Base-by-base conservation (phyloP, 345 rosid species). In the Hibiscus tridactylites region DNA sequence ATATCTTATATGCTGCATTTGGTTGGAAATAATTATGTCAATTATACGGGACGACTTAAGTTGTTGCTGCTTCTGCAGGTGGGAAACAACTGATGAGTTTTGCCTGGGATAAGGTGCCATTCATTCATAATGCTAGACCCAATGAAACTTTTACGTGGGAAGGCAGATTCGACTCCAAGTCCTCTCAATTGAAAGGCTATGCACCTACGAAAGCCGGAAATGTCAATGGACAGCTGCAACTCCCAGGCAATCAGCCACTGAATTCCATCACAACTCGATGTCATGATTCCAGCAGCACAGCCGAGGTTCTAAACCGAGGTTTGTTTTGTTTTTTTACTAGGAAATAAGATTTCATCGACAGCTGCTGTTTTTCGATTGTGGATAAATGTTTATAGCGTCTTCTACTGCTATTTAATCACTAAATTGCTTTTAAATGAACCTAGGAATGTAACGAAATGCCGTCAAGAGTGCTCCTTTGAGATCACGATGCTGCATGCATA, bases 51-150 rank as follows among this genome's bases (percentile, higher is more conserved):
- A 57, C 35, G 21, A 61, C 59, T 33, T 73, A 39, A 75, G 37
- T 57, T 74, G 73, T 74, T 42, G 73, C 56, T 76, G 33, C 59
- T 52, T 79, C 21, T 81, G 74, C 86, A 94, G 98, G 85, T 85
- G 89, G 84, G 77, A 82, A 85, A 85, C 90, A 79, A 44, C 88
- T 80, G 70, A 79, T 86, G 83, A 80, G 78, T 78, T 80, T 83
- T 77, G 84, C 75, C 46, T 81, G 91, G 88, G 77, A 84, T 65
- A 81, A 83, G 63, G 78, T 64, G 26, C 82, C 94, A 44, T 79
- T 82, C 66, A 71, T 78, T 68, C 81, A 85, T 60, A 28, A 60
- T 57, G 61, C 83, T 76, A 81, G 77, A 81, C 73, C 80, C 53
- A 79, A 74, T 49, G 80, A 76, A 76, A 78, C 56, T 65, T 76